A percentile compares a stretch with the other conserved stretches of the same genome.
phyloP scores from a whole-genome alignment of 192 early-diverging fungal species.

The Backusella tuberculispora region DNA sequence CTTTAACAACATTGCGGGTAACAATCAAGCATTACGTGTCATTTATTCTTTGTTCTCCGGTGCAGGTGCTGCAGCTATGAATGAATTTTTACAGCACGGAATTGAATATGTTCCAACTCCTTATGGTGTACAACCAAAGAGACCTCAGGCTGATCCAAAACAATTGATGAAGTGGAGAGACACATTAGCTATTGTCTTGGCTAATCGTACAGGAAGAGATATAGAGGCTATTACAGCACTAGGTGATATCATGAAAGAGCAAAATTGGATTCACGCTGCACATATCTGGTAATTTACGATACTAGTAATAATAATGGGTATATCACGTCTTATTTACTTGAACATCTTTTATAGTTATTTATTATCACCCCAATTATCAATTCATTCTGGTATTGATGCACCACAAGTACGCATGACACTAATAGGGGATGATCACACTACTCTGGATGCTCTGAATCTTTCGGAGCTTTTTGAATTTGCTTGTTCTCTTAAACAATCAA shows the following conservation, averaged over 20 bases:
- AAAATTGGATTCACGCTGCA: constrained; percentile 62
- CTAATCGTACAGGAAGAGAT: constrained; percentile 83
- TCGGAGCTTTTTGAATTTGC: constrained; percentile 90
- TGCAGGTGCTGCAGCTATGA: constrained; percentile 51
- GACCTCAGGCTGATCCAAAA: constrained; percentile 15
- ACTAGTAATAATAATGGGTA: not conserved
- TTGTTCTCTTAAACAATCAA: constrained; percentile 50
- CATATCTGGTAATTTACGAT: constrained; percentile 76
- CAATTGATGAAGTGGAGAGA: constrained; percentile 73
- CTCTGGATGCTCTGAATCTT: constrained; percentile 57
- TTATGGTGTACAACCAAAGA: not conserved
- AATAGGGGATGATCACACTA: constrained; percentile 53
- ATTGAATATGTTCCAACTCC: constrained; percentile 9
- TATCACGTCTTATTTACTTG: not conserved
- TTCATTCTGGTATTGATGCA: constrained; percentile 67
- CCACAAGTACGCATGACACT: constrained; percentile 66
- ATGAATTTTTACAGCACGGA: constrained; percentile 29
- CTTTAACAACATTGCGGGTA: constrained; percentile 28
- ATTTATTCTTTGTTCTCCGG: constrained; percentile 74
- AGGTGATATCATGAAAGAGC: constrained; percentile 72
- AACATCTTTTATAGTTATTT: constrained; percentile 25
- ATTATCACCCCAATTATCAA: constrained; percentile 32
- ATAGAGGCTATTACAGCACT: constrained; percentile 67
- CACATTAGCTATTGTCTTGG: constrained; percentile 74
- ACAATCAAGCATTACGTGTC: constrained; percentile 56